phyloP scores from a whole-genome alignment of 2,329 filamentous ascomycete genomes.

The Mycocentrospora acerina region DNA sequence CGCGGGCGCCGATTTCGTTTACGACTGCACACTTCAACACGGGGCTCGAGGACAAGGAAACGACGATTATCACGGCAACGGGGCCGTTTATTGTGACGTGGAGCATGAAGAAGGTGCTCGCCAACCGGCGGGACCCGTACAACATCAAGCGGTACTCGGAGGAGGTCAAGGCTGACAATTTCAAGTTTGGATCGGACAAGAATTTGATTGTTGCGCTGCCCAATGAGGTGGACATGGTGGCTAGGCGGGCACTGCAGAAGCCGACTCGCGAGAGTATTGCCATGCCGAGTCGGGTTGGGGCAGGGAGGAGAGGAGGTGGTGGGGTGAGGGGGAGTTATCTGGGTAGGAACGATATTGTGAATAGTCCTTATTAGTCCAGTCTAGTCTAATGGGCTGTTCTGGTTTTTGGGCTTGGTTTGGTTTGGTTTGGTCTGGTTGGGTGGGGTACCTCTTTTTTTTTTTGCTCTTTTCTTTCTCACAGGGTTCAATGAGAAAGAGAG shows the following conservation, averaged over 20 bases:
- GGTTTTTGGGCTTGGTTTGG: too few species aligned
- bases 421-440: too few species aligned
- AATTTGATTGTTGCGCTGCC: slow-evolving; percentile 96
- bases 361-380: slow-evolving; percentile 66
- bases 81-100: slow-evolving; percentile 97
- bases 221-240: slow-evolving; percentile 98
- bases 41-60: slow-evolving; percentile 76
- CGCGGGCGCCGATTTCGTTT: slow-evolving; percentile 80
- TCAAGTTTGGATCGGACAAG: slow-evolving; percentile 95
- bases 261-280: slow-evolving; percentile 94
- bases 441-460: too few species aligned
- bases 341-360: slow-evolving; percentile 79
- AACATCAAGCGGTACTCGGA: slow-evolving; percentile 95
- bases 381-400: too few species aligned
- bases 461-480: too few species aligned
- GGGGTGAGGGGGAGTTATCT: slow-evolving; percentile 66
- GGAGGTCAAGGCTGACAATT: slow-evolving; percentile 96
- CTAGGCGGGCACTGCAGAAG: slow-evolving; percentile 78
- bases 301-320: slow-evolving; percentile 30
- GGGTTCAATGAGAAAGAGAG: too few species aligned
- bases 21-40: slow-evolving; percentile 94
- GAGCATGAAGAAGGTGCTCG: slow-evolving; percentile 87
- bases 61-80: slow-evolving; percentile 93
- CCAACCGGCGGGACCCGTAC: slow-evolving; percentile 82
- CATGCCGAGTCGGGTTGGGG: slow-evolving; percentile 52